phyloP scores from a whole-genome alignment of 352 stramenopile genomes.

The Pythium scleroteichum region DNA sequence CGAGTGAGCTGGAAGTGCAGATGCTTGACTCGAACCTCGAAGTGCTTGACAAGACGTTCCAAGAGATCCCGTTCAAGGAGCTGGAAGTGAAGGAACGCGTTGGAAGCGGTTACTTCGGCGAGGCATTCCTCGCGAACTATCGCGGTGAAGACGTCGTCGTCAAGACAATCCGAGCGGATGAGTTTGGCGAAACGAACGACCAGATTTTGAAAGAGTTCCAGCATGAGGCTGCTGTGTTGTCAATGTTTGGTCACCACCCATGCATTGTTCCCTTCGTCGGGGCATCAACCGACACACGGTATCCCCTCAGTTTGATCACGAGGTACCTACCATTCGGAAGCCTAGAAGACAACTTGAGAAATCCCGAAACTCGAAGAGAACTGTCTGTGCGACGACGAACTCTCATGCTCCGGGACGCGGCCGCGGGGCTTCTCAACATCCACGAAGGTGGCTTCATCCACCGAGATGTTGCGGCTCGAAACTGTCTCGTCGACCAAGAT shows the following conservation, averaged over 20 bases:
- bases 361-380: slow-evolving; percentile 26
- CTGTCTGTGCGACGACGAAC: slow-evolving; percentile 51
- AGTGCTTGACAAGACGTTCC: slow-evolving; percentile 72
- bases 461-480: slow-evolving; percentile 74
- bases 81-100: slow-evolving; percentile 79
- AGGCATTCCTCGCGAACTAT: slow-evolving; percentile 65
- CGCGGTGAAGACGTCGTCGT: slow-evolving; percentile 77
- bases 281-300: slow-evolving; percentile 67
- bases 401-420: slow-evolving; percentile 71
- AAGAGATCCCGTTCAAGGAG: slow-evolving; percentile 67
- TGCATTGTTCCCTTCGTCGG: slow-evolving; percentile 83
- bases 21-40: slow-evolving; percentile 66
- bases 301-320: slow-evolving; percentile 67
- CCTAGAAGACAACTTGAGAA: slow-evolving; percentile 68
- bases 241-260: slow-evolving; percentile 83
- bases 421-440: slow-evolving; percentile 76
- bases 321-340: slow-evolving; percentile 75
- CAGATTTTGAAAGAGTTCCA: slow-evolving; percentile 84
- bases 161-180: slow-evolving; percentile 76
- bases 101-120: slow-evolving; percentile 75
- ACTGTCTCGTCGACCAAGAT: slow-evolving; percentile 72
- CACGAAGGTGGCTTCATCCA: slow-evolving; percentile 87
- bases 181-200: slow-evolving; percentile 70
- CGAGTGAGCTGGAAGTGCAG: slow-evolving; percentile 48
- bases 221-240: slow-evolving; percentile 75